Percentiles rank a stretch among this genome's conserved stretches.
These are phyloP conservation scores for Dalbergia oliveri DNA, from an alignment of 306 rosid genomes.

Conservation along the genomic window DNA sequence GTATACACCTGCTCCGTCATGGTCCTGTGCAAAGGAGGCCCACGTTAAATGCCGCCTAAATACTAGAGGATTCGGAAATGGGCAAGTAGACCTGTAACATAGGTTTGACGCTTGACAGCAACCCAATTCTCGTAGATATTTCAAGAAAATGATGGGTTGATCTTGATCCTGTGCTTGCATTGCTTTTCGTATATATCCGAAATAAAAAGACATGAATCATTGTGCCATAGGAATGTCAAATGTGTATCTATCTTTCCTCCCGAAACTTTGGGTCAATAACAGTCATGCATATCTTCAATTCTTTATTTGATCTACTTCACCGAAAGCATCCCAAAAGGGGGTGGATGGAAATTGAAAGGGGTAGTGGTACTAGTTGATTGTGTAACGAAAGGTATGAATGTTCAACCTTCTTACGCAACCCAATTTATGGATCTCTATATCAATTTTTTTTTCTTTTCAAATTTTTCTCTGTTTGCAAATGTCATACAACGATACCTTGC, in stretches of 20 bases:
- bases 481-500: not conserved
- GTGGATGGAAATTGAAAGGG: conserved; percentile 13
- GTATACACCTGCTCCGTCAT: too few relatives aligned
- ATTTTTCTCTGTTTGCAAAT: not conserved
- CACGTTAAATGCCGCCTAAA: too few relatives aligned
- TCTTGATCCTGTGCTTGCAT: not conserved
- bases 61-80: not conserved
- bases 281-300: conserved; percentile 13
- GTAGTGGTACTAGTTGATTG: not conserved
- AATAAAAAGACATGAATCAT: not conserved
- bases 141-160: not conserved
- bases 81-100: not conserved
- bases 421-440: conserved; percentile 12
- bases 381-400: conserved; percentile 25
- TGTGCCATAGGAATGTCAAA: not conserved
- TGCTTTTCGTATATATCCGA: not conserved
- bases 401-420: conserved; percentile 46
- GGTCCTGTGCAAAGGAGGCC: too few relatives aligned
- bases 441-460: not conserved
- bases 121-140: not conserved
- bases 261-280: not conserved
- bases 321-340: conserved; percentile 38
- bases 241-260: not conserved
- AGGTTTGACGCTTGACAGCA: not conserved
- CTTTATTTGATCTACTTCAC: conserved; percentile 7